Base-by-base conservation (phyloP, 768 basidiomycete species). In the Jaapia argillacea region DNA sequence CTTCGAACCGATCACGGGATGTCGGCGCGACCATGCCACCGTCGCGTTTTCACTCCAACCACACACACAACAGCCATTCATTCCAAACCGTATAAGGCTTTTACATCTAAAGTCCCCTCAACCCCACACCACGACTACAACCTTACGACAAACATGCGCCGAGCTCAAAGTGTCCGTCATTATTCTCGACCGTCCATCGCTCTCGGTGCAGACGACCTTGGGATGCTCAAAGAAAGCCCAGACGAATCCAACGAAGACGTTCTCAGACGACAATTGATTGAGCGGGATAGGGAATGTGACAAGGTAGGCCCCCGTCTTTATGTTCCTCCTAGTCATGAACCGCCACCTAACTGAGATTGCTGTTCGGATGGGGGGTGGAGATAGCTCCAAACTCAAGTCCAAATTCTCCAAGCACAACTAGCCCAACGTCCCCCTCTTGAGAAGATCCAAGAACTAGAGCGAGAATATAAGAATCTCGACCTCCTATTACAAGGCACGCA, bases 401-500 rank as follows among this genome's bases (percentile, higher is more conserved):
- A 78, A 45, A 42, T 69, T 14, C 69, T 89, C 24, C 79, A 86
- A 54, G 70, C 69, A 0, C 79, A 82, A 47, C 72, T 88, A 4
- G 67, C 75, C 0, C 66, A 77, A 42, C 70, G 86, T 10, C 86
- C 86, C 10, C 77, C 85, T 4, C 46, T 80, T 27, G 83, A 87
- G 48, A 64, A 64, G 0, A 66, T 89, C 22, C 78, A 85, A 46
- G 70, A 68, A 26, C 60, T 88, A 24, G 69, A 82, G 58, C 79
- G 76, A 53, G 87, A 89, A 50, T 78, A 79, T 52, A 77, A 77
- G 51, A 81, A 84, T 45, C 64, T 88, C 1, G 87, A 88, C 28
- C 65, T 90, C 14, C 65, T 90, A 3, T 61, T 88, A 0, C 75
- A 84, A 46, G 87, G 86, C 0, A 89, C 87, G 0, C 85, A 88